These are phyloP conservation scores for Sclerotinia nivalis DNA, from an alignment of 2,329 filamentous ascomycete species.

Conservation along the genomic window DNA sequence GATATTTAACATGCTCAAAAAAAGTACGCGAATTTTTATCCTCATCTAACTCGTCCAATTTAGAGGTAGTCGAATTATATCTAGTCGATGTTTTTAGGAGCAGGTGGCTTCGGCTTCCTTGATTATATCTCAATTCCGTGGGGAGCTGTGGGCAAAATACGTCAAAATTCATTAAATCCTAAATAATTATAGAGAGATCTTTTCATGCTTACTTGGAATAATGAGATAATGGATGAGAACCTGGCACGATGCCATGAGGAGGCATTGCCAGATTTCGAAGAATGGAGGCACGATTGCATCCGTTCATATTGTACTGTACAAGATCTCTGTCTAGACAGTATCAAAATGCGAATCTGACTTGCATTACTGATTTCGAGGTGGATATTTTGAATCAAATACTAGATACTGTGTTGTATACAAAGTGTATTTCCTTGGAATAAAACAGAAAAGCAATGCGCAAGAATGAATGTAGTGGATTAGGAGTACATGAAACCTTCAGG, in stretches of 20 bases:
- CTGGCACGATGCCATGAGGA: slow-evolving; percentile 24
- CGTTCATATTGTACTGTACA: slow-evolving; percentile 33
- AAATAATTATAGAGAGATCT: neutral
- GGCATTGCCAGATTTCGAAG: slow-evolving; percentile 36
- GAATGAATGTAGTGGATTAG: too few species aligned
- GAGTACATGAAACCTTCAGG: neutral
- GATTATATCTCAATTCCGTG: neutral
- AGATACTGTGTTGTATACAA: neutral
- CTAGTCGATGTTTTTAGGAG: neutral
- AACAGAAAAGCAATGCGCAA: neutral
- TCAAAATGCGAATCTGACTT: slow-evolving; percentile 9
- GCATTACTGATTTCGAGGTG: slow-evolving; percentile 2
- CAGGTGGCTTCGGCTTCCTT: neutral
- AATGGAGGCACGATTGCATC: slow-evolving; percentile 40
- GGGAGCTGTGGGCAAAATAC: slow-evolving; percentile 4
- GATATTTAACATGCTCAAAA: neutral
- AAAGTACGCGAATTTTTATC: neutral
- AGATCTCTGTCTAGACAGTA: slow-evolving; percentile 7
- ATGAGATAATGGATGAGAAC: neutral
- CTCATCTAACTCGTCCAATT: neutral
- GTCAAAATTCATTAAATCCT: neutral
- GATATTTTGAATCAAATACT: neutral
- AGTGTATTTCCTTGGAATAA: neutral
- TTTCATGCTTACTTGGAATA: slow-evolving; percentile 2
- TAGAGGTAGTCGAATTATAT: neutral